Evolutionary conservation across 805 yeast genomes (phyloP).

Genomic region (Metschnikowia drakensbergensis): DNA sequence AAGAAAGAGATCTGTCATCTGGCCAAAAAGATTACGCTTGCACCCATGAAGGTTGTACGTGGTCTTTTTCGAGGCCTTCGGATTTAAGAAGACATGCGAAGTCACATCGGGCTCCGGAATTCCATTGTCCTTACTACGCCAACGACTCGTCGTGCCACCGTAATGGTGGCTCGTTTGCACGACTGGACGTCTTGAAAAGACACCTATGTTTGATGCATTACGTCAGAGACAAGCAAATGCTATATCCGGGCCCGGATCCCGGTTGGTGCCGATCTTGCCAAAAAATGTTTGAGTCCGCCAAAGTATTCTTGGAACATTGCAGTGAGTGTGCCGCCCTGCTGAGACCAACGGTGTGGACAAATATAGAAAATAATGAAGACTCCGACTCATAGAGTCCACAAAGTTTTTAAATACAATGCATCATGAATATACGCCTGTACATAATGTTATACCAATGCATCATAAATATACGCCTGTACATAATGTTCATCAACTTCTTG

Average conservation of each 20-base stretch:
- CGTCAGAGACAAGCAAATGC: constrained; percentile 43
- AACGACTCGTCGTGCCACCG: constrained; percentile 69
- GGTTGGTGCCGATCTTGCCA: constrained; percentile 71
- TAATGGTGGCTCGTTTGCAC: constrained; percentile 70
- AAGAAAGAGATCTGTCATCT: background rate
- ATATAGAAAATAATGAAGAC: background rate
- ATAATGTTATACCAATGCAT: background rate
- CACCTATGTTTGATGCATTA: constrained; percentile 69
- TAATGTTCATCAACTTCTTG: background rate
- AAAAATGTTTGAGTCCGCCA: constrained; percentile 49
- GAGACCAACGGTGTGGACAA: constrained; percentile 10
- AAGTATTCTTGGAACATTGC: constrained; percentile 61
- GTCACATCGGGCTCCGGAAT: constrained; percentile 62
- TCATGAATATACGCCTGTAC: background rate
- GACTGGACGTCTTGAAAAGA: constrained; percentile 71
- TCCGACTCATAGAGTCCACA: background rate
- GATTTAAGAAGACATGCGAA: constrained; percentile 66
- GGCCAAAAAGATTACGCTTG: constrained; percentile 38
- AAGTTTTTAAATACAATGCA: constrained; percentile 1
- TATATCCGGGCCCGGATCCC: constrained; percentile 37
- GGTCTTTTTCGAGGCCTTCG: constrained; percentile 69
- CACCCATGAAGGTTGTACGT: constrained; percentile 45
- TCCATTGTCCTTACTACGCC: constrained; percentile 72
- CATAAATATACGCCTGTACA: background rate
- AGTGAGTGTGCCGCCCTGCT: constrained; percentile 49